phyloP scores from a whole-genome alignment of 129 eudicot species.

The Helichrysum umbraculigerum region DNA sequence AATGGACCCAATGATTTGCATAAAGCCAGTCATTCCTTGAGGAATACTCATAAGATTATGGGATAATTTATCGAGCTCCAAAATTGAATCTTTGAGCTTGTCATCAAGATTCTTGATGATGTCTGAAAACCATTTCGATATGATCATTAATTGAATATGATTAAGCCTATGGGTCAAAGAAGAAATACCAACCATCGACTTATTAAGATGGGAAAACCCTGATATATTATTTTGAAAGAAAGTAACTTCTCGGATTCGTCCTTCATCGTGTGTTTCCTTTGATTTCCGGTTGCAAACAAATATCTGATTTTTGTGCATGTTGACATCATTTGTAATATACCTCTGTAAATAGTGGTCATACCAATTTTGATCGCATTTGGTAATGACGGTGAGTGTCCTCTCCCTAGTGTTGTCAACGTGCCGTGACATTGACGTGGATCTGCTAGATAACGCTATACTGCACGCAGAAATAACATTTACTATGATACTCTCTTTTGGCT shows the following conservation, averaged over 20 bases:
- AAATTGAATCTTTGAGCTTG: constrained; percentile 19
- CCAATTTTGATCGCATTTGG: constrained; percentile 27
- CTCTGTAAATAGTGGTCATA: constrained; percentile 11
- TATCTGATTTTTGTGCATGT: constrained; percentile 28
- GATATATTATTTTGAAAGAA: constrained; percentile 16
- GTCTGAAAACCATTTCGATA: constrained; percentile 32
- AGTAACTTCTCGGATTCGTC: constrained; percentile 22
- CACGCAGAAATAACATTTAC: constrained; percentile 25
- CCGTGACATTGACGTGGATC: constrained; percentile 29
- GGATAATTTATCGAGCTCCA: constrained; percentile 29
- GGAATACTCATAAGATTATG: constrained; percentile 23
- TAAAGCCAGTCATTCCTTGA: constrained; percentile 30
- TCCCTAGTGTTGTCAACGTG: constrained; percentile 33
- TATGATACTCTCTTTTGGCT: constrained; percentile 35
- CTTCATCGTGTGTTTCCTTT: constrained; percentile 30
- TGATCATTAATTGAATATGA: constrained; percentile 33
- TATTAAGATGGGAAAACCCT: constrained; percentile 26
- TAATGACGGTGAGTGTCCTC: constrained; percentile 36
- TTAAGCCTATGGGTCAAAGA: constrained; percentile 26
- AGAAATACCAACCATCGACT: constrained; percentile 39
- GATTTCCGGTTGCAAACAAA: constrained; percentile 34
- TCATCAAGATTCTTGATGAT: constrained; percentile 26
- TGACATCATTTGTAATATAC: constrained; percentile 10
- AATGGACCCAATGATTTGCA: constrained; percentile 28
- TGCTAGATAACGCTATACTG: constrained; percentile 15